phyloP scores from a whole-genome alignment of 2,329 filamentous ascomycete genomes.

The Diaporthe sp. region DNA sequence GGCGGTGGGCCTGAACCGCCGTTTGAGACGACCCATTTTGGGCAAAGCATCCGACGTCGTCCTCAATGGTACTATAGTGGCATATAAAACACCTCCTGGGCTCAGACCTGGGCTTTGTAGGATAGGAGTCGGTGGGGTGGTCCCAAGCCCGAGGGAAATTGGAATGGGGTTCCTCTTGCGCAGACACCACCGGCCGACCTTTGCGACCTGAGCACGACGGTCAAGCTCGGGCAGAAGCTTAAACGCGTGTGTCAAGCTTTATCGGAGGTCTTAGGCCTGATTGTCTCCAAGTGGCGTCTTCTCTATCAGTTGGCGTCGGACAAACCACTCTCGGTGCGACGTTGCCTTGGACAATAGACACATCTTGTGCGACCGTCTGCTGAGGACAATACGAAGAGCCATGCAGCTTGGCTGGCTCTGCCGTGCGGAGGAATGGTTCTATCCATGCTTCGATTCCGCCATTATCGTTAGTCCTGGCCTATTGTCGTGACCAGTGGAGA shows the following conservation, averaged over 20 bases:
- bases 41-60: slow-evolving; percentile 4
- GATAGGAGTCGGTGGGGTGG: slow-evolving; percentile 27
- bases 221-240: slow-evolving; percentile 25
- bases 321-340: not conserved
- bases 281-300: slow-evolving; percentile 14
- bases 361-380: not conserved
- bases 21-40: slow-evolving; percentile 11
- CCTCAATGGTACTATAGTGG: slow-evolving; percentile 6
- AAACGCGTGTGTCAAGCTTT: slow-evolving; percentile 27
- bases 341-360: slow-evolving; percentile 16
- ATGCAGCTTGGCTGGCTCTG: not conserved
- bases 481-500: not conserved
- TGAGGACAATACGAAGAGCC: slow-evolving; percentile 18
- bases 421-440: slow-evolving; percentile 4
- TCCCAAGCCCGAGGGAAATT: slow-evolving; percentile 32
- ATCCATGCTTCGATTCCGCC: not conserved
- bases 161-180: slow-evolving; percentile 33
- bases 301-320: slow-evolving; percentile 17
- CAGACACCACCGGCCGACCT: slow-evolving; percentile 31
- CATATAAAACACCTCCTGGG: slow-evolving; percentile 5
- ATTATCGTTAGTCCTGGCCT: not conserved
- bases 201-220: not conserved
- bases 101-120: not conserved
- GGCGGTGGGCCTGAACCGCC: slow-evolving; percentile 24
- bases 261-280: not conserved